Base-by-base conservation (phyloP, 2,329 filamentous ascomycete species). In the Pseudocercospora fijiensis region DNA sequence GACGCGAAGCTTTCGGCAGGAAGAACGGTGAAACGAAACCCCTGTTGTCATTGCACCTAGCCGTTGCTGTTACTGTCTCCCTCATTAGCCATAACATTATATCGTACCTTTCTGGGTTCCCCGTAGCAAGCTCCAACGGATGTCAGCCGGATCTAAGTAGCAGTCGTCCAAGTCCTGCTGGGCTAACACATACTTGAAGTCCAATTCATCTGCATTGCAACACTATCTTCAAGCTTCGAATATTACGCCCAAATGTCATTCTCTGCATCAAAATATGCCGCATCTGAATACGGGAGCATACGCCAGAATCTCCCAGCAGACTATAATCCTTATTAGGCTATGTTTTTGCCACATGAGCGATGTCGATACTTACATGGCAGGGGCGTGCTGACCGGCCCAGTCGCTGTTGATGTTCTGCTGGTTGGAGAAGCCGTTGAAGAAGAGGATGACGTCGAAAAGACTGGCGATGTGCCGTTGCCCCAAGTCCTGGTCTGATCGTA, bases 401-500 rank as follows among this genome's bases (percentile, higher is more conserved):
- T 49, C 9, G 20, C 22, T 3, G 45, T 49, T 22, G 13, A 20
- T 24, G 8, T n/a, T 20, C 45, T 16, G 45, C 20, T 49, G 45
- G 45, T 49, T 7, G 45, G 3, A 5, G 20, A 11, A 7, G 20
- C 20, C 3, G 43, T 18, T 20, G 43, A 8, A 20, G 43, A 45
- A 45, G 43, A 13, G 8, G 43, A 45, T 11, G 43, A 45, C 3
- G 43, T 45, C 2, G 43, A 45, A 20, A 52, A 60, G 57, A 56
- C 57, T 8, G 53, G 41, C 28, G 60, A 20, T 7, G 26, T 45
- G 33, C 66, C 52, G n/a, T 59, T 62, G 2, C 62, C 57, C 57
- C 57, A 59, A 28, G 41, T 47, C n/a, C 66, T 59, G 1, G 65
- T 68, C 62, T 63, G 73, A 6, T 64, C 59, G 56, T 73, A 73